A percentile compares a stretch with the other conserved stretches of the same genome.
These are phyloP conservation scores for Noccaea bulbosa DNA, from an alignment of 345 rosid genomes.

Conservation along the genomic window DNA sequence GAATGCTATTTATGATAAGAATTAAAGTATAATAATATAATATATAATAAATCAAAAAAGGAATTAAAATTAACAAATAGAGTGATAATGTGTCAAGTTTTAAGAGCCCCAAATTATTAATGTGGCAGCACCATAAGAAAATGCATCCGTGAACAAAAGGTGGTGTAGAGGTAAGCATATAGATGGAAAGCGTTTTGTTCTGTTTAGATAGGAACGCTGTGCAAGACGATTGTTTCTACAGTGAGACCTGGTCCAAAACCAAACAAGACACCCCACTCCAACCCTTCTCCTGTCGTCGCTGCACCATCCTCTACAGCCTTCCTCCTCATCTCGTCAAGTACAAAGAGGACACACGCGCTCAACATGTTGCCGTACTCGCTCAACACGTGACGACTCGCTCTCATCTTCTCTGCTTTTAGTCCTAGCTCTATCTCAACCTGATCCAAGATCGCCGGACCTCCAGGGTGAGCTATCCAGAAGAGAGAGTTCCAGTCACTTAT, in stretches of 20 bases:
- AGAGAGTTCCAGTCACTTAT: slow-evolving; percentile 79
- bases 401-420: slow-evolving; percentile 57
- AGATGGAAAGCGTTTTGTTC: slow-evolving; percentile 12
- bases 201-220: slow-evolving; percentile 48
- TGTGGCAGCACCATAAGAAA: too few relatives aligned
- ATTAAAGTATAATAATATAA: too few relatives aligned
- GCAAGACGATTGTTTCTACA: slow-evolving; percentile 78
- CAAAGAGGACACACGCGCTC: slow-evolving; percentile 76
- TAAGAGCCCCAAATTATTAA: too few relatives aligned
- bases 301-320: slow-evolving; percentile 58
- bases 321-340: slow-evolving; percentile 80
- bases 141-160: background rate
- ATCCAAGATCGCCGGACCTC: slow-evolving; percentile 73
- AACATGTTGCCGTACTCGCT: slow-evolving; percentile 84
- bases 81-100: too few relatives aligned
- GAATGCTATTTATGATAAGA: too few relatives aligned
- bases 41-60: too few relatives aligned
- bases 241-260: slow-evolving; percentile 92
- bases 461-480: slow-evolving; percentile 84
- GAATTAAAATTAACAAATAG: too few relatives aligned
- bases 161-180: slow-evolving; percentile 25
- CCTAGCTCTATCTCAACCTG: slow-evolving; percentile 62
- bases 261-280: slow-evolving; percentile 83
- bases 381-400: slow-evolving; percentile 62
- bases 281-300: slow-evolving; percentile 72